Conservation (phyloP, 257 asterid species). For the Nicotiana otophora region DNA sequence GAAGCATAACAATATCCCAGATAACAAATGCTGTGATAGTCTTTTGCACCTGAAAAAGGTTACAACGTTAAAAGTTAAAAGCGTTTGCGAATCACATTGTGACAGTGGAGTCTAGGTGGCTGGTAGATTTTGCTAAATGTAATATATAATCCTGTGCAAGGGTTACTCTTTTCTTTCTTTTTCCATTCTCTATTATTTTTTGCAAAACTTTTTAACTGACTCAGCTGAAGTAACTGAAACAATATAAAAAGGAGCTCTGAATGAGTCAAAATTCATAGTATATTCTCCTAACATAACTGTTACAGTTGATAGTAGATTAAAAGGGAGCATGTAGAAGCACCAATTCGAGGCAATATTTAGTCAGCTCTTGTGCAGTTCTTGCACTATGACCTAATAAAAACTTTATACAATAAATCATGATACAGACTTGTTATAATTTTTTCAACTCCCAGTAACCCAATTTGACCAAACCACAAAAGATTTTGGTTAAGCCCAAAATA, state of each 20-base stretch:
- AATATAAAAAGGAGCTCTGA: neutral
- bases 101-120: neutral
- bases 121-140: neutral
- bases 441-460: neutral
- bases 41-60: conserved; percentile 1
- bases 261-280: neutral
- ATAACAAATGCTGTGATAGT: neutral
- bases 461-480: neutral
- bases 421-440: neutral
- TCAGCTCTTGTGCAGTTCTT: neutral
- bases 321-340: neutral
- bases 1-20: neutral
- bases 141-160: neutral
- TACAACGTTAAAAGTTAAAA: neutral
- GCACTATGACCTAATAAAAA: too few species aligned
- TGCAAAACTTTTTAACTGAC: neutral
- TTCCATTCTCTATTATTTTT: too few species aligned
- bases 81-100: neutral
- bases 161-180: neutral
- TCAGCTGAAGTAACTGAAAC: neutral
- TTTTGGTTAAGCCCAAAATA: neutral
- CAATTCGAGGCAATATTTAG: neutral
- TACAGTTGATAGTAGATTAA: neutral
- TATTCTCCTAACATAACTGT: neutral
- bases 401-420: neutral